A percentile compares a stretch with the other conserved stretches of the same genome.
phyloP scores from a whole-genome alignment of 306 rosid genomes.

The Carpinus fangiana region DNA sequence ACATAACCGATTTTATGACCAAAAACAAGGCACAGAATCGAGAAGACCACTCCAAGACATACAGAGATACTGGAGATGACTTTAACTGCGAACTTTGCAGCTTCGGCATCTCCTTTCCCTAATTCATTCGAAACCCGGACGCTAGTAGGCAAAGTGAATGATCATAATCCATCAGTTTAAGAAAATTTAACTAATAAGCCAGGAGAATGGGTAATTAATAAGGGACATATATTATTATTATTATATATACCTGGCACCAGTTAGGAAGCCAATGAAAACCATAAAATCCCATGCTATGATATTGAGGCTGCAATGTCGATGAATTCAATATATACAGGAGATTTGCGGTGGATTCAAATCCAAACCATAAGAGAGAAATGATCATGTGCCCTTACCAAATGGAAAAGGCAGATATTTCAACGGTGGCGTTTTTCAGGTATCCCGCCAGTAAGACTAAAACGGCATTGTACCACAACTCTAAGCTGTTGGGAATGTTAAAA shows the following conservation, averaged over 20 bases:
- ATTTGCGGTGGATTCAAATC: not conserved
- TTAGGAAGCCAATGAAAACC: slow-evolving; percentile 1
- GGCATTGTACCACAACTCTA: slow-evolving; percentile 8
- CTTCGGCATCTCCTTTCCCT: slow-evolving; percentile 7
- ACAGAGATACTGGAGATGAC: not conserved
- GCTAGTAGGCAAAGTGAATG: not conserved
- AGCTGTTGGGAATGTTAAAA: not conserved
- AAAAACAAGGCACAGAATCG: not conserved
- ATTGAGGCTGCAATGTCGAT: not conserved
- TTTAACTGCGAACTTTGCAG: not conserved
- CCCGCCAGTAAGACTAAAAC: not conserved
- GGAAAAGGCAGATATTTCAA: slow-evolving; percentile 6
- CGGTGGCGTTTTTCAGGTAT: not conserved
- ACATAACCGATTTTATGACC: not conserved
- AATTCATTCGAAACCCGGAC: slow-evolving; percentile 8
- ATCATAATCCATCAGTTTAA: not conserved
- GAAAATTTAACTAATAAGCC: not conserved
- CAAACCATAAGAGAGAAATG: not conserved
- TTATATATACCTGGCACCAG: not conserved
- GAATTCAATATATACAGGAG: not conserved
- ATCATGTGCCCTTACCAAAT: not conserved
- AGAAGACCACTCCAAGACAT: not conserved
- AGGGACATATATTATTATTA: not conserved
- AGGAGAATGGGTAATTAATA: not conserved
- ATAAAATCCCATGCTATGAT: slow-evolving; percentile 5